Base-by-base conservation (phyloP, 140 eudicot species). In the Flaveria floridana region DNA sequence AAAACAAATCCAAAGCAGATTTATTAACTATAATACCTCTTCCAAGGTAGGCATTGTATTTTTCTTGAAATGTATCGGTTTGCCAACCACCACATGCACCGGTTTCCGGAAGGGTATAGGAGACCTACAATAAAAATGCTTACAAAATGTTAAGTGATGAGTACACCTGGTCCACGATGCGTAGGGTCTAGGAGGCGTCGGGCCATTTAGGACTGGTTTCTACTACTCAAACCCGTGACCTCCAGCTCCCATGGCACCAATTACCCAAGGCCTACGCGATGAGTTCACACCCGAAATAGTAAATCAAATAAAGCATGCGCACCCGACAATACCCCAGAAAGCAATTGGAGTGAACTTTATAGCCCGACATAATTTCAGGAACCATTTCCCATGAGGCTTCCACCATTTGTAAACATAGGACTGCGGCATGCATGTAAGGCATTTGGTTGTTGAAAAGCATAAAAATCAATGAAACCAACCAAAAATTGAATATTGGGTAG, bases 281-380 rank as follows among this genome's bases (percentile, higher is more conserved):
- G 8, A 34, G 41, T 34, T 34, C 1, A 34, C 7, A 34, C 41
- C 8, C 1, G 1, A 34, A 34, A 80, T 21, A 46, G 37, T 73
- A 56, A 47, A 58, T 37, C 39, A 39, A 12, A 81, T 53, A n/a
- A 68, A 66, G 4, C 11, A 21, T 44, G 82, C 94, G 56, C 80
- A 94, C 99, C 97, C 99, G 44, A 85, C 80, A 63, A 88, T 76
- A 37, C 99, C 99, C 99, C 99, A 91, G 75, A 94, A 94, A 39
- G 85, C 6, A 30, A 94, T 76, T 5, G 99, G 99, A 13, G 96
- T 81, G 77, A 87, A 91, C 84, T 79, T 94, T 57, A 94, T 79
- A 46, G 89, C 88, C 80, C 96, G 89, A 57, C 96, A 83, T 13
- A 94, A 79, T 48, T 85, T 82, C 72, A 81, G 41, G 81, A 52